These are phyloP conservation scores for Eucalyptus melliodora DNA, from an alignment of 345 rosid genomes.

Conservation along the genomic window DNA sequence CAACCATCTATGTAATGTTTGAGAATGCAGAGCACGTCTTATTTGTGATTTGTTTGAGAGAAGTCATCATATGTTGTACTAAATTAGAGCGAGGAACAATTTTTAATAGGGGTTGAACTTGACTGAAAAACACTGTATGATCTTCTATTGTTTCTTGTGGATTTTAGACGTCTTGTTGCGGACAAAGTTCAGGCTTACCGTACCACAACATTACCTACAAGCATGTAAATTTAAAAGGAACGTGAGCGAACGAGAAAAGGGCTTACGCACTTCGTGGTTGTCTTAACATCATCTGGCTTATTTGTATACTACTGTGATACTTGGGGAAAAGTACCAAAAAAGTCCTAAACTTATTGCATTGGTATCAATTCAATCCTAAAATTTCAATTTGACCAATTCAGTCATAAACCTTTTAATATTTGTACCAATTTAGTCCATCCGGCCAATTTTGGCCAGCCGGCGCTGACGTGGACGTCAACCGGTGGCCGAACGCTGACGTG, in stretches of 20 bases:
- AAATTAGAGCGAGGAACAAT: background rate
- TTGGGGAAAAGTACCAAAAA: too few species aligned
- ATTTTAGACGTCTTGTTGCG: background rate
- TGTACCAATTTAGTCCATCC: too few species aligned
- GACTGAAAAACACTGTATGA: background rate
- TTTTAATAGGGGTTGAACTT: background rate
- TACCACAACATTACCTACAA: background rate
- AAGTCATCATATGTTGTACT: background rate
- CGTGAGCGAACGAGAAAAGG: rapidly evolving
- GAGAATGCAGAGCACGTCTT: background rate
- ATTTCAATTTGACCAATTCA: too few species aligned
- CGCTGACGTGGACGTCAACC: too few species aligned
- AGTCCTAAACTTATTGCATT: too few species aligned
- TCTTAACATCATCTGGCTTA: background rate
- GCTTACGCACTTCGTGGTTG: background rate
- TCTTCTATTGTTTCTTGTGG: background rate
- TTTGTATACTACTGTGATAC: background rate
- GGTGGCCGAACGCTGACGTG: too few species aligned
- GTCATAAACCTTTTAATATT: too few species aligned
- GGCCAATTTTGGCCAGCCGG: too few species aligned
- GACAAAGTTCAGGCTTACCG: background rate
- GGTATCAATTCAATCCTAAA: too few species aligned
- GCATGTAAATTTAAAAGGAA: background rate
- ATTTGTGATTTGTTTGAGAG: background rate
- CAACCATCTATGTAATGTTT: background rate